Conservation (phyloP, 179 eudicot species). For the Nepenthes alata region DNA sequence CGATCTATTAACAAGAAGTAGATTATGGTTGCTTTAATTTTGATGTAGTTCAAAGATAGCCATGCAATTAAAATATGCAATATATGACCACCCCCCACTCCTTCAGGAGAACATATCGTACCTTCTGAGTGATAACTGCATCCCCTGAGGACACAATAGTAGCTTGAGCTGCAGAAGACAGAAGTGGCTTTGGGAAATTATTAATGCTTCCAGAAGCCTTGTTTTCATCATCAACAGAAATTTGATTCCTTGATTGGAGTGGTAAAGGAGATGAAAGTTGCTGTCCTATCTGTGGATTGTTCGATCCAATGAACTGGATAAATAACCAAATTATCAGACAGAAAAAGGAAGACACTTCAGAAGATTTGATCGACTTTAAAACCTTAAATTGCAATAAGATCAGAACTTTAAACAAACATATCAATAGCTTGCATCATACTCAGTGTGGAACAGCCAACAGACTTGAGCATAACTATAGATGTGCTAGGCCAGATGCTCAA, state of each 20-base stretch:
- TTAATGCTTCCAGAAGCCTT: constrained; percentile 32
- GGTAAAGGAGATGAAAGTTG: constrained; percentile 47
- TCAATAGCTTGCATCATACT: too few species aligned
- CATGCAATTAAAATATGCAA: background rate
- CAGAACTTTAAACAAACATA: too few species aligned
- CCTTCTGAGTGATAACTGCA: constrained; percentile 41
- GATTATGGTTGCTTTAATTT: too few species aligned
- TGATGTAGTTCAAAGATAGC: too few species aligned
- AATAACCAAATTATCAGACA: constrained; percentile 12
- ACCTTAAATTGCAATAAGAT: too few species aligned
- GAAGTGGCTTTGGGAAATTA: constrained; percentile 41
- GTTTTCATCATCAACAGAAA: constrained; percentile 44
- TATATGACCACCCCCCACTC: background rate
- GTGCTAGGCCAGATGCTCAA: too few species aligned
- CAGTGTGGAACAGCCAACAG: too few species aligned
- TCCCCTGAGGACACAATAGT: constrained; percentile 32
- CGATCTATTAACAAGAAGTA: too few species aligned
- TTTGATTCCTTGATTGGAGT: constrained; percentile 41
- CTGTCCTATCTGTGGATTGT: constrained; percentile 27
- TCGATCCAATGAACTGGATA: constrained; percentile 40
- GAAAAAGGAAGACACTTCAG: background rate
- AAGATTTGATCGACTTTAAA: background rate
- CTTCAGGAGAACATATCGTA: constrained; percentile 3
- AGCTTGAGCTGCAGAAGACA: constrained; percentile 34
- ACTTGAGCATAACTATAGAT: too few species aligned